These are phyloP conservation scores for Psilocybe tampanensis DNA, from an alignment of 768 basidiomycete genomes.

Conservation along the genomic window DNA sequence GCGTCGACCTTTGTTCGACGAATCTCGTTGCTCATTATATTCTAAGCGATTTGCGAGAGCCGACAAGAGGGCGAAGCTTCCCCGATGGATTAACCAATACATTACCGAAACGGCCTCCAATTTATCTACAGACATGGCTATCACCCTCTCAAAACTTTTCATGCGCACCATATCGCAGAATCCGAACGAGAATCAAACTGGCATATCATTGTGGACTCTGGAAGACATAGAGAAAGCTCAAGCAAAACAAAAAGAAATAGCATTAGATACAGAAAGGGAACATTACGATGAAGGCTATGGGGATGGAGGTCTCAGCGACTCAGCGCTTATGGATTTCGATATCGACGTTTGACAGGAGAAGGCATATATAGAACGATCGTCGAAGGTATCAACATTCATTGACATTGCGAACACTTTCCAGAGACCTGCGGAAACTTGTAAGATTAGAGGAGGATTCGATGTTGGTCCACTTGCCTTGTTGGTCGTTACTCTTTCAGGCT, in stretches of 20 bases:
- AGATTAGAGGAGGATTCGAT: constrained; percentile 10
- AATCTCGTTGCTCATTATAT: not conserved
- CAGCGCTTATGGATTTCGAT: constrained; percentile 61
- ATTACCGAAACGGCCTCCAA: constrained; percentile 99
- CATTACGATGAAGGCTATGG: constrained; percentile 64
- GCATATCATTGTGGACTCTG: constrained; percentile 92
- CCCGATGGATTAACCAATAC: constrained; percentile 99
- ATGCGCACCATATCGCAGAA: constrained; percentile 99
- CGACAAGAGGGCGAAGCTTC: constrained; percentile 93
- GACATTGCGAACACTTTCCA: constrained; percentile 42
- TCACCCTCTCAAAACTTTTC: constrained; percentile 93
- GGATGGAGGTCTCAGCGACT: constrained; percentile 69
- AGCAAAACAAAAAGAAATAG: constrained; percentile 73
- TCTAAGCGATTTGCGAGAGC: constrained; percentile 85
- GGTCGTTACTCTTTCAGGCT: constrained; percentile 54
- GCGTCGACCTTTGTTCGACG: not conserved
- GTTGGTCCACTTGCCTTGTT: constrained; percentile 36
- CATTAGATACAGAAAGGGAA: constrained; percentile 46
- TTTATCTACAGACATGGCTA: constrained; percentile 96
- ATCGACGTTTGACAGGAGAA: constrained; percentile 35
- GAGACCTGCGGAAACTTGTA: constrained; percentile 31
- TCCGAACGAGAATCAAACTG: constrained; percentile 94
- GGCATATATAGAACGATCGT: not conserved
- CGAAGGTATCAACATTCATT: not conserved
- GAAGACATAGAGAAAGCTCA: constrained; percentile 90